phyloP scores from a whole-genome alignment of 345 rosid species.

The Isatis tinctoria region DNA sequence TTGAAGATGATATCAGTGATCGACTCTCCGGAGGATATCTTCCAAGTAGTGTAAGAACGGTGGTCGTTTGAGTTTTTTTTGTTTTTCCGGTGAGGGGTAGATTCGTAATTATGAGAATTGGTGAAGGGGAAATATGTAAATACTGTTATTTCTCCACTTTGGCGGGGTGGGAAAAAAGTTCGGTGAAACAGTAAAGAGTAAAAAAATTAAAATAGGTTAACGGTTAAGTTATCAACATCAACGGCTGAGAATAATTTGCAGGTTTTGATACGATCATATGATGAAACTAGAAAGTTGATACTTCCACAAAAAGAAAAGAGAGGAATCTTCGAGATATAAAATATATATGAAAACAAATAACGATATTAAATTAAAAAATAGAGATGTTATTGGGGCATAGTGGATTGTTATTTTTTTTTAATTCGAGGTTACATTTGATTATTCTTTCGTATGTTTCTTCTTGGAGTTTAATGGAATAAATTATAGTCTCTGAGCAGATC shows the following conservation, averaged over 20 bases:
- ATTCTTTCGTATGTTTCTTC: slow-evolving; percentile 32
- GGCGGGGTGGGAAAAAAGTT: slow-evolving; percentile 37
- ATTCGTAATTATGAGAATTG: slow-evolving; percentile 16
- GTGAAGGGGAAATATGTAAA: slow-evolving; percentile 50
- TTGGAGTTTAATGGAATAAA: slow-evolving; percentile 22
- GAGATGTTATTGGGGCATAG: not conserved
- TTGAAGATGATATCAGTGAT: slow-evolving; percentile 35
- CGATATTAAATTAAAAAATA: not conserved
- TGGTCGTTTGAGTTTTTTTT: slow-evolving; percentile 42
- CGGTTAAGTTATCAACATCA: slow-evolving; percentile 19
- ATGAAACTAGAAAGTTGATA: slow-evolving; percentile 8
- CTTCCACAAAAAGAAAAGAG: not conserved
- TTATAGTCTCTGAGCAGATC: slow-evolving; percentile 15
- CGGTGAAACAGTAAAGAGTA: slow-evolving; percentile 32
- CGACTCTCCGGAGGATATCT: slow-evolving; percentile 51
- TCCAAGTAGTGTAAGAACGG: slow-evolving; percentile 49
- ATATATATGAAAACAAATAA: not conserved
- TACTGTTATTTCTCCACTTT: slow-evolving; percentile 36
- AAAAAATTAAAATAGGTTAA: slow-evolving; percentile 27
- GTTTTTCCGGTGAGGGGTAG: slow-evolving; percentile 7
- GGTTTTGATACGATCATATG: not conserved
- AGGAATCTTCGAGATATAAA: not conserved
- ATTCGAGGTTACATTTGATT: slow-evolving; percentile 14
- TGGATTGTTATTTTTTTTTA: not conserved
- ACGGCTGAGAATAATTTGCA: slow-evolving; percentile 28